Conservation (phyloP, 352 stramenopile species). For the Globisporangium canariense region DNA sequence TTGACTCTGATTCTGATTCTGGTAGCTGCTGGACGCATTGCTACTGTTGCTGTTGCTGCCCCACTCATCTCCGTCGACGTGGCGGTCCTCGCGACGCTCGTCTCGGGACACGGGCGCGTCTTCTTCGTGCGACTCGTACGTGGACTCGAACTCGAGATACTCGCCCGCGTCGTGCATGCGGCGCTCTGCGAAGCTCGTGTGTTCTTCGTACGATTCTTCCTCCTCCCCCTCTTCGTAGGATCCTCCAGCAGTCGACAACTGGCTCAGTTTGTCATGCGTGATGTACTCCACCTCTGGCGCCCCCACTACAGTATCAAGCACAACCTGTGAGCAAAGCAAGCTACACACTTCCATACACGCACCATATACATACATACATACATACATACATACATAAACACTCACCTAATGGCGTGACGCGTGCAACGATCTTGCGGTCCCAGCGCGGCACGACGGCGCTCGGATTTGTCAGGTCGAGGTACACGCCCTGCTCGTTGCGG, state of each 20-base stretch:
- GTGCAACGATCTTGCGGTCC: slow-evolving; percentile 68
- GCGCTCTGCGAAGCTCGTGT: slow-evolving; percentile 9
- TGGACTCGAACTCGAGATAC: slow-evolving; percentile 59
- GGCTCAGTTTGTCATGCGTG: neutral
- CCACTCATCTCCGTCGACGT: slow-evolving; percentile 9
- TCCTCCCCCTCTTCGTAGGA: neutral
- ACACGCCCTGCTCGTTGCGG: slow-evolving; percentile 62
- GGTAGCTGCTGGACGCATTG: slow-evolving; percentile 14
- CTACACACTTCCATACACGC: neutral
- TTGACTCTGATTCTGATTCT: slow-evolving; percentile 15
- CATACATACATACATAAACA: neutral
- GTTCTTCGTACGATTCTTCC: neutral
- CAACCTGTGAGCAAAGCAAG: neutral
- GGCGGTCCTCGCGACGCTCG: neutral
- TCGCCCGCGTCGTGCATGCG: slow-evolving; percentile 27
- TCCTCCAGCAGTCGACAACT: neutral
- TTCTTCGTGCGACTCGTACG: slow-evolving; percentile 39
- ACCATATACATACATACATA: neutral
- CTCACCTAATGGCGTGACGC: slow-evolving; percentile 51
- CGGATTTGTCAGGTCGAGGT: slow-evolving; percentile 69
- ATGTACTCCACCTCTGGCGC: slow-evolving; percentile 46
- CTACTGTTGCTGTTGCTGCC: slow-evolving; percentile 27
- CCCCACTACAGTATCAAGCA: slow-evolving; percentile 22
- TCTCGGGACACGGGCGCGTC: neutral
- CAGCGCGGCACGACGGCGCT: slow-evolving; percentile 56